Percentiles rank a stretch among this genome's conserved stretches.
Conservation (phyloP, 352 stramenopile species). For the Globisporangium mamillatum region DNA sequence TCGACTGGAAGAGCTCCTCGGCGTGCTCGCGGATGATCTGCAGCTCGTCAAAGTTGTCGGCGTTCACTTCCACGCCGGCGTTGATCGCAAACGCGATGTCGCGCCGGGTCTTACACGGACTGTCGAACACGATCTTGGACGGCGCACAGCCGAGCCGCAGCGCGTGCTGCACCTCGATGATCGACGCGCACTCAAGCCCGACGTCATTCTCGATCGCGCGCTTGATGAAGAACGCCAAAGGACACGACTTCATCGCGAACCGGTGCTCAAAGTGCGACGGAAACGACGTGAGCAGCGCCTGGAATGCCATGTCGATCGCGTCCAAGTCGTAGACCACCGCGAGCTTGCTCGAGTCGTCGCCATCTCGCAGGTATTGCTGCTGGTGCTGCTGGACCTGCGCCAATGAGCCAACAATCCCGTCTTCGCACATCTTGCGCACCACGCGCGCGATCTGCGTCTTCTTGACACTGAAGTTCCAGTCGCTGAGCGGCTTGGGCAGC, state of each 20-base stretch:
- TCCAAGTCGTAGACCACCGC: conserved; percentile 85
- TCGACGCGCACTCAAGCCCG: conserved; percentile 79
- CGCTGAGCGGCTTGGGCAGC: conserved; percentile 50
- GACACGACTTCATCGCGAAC: conserved; percentile 89
- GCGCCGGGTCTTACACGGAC: conserved; percentile 88
- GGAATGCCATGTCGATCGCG: conserved; percentile 82
- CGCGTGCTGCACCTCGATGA: conserved; percentile 81
- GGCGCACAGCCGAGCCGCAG: conserved; percentile 66
- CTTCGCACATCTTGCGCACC: conserved; percentile 53
- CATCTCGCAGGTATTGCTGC: conserved; percentile 13
- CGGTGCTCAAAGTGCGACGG: conserved; percentile 85
- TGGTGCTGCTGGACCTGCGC: conserved; percentile 11
- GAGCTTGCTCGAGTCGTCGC: conserved; percentile 50
- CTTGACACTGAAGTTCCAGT: conserved; percentile 78
- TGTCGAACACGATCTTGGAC: conserved; percentile 90
- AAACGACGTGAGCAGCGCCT: conserved; percentile 75
- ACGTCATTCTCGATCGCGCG: conserved; percentile 74
- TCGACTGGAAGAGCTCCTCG: conserved; percentile 88
- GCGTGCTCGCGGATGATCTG: conserved; percentile 82
- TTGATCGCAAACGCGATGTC: conserved; percentile 87
- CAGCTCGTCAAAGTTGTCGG: conserved; percentile 89
- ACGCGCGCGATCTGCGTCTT: conserved; percentile 55
- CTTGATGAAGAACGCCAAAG: conserved; percentile 84
- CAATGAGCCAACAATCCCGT: conserved; percentile 35
- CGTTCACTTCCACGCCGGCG: conserved; percentile 86